These are phyloP conservation scores for Raffaelea arxii DNA, from an alignment of 2,329 filamentous ascomycete genomes.

Conservation along the genomic window DNA sequence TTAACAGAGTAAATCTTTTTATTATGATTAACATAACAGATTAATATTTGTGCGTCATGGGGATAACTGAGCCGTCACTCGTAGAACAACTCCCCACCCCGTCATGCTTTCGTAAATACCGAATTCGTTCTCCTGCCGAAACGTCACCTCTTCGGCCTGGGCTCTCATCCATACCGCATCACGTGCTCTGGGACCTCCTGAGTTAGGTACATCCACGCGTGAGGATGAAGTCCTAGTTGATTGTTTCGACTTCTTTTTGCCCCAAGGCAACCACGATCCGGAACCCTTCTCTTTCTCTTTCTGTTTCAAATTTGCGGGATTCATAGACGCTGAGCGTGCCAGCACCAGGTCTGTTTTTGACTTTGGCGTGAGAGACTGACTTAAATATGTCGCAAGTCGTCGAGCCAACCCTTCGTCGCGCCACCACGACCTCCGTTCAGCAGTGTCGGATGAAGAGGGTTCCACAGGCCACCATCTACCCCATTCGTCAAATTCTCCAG, in stretches of 20 bases:
- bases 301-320: not conserved
- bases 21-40: no score
- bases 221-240: no score
- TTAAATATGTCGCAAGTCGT: slow-evolving; percentile 34
- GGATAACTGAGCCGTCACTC: slow-evolving; percentile 24
- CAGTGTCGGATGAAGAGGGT: not conserved
- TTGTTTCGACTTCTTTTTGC: slow-evolving; percentile 11
- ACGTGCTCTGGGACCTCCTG: slow-evolving; percentile 3
- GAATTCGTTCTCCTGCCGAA: slow-evolving; percentile 40
- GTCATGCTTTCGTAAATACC: slow-evolving; percentile 40
- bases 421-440: slow-evolving; percentile 31
- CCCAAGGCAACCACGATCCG: slow-evolving; percentile 21
- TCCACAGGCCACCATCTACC: slow-evolving; percentile 28
- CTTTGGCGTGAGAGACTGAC: slow-evolving; percentile 21
- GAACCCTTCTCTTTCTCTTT: slow-evolving; percentile 5
- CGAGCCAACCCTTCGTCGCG: slow-evolving; percentile 33
- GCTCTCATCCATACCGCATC: slow-evolving; percentile 27
- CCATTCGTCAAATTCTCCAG: slow-evolving; percentile 33
- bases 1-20: no score
- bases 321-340: no score
- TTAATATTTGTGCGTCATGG: no score
- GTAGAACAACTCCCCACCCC: slow-evolving; percentile 40
- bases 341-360: no score
- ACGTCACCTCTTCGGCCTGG: slow-evolving; percentile 36
- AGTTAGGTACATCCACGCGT: no score